Conservation (phyloP, 73 alveolate species). For the Tetrahymena borealis region DNA sequence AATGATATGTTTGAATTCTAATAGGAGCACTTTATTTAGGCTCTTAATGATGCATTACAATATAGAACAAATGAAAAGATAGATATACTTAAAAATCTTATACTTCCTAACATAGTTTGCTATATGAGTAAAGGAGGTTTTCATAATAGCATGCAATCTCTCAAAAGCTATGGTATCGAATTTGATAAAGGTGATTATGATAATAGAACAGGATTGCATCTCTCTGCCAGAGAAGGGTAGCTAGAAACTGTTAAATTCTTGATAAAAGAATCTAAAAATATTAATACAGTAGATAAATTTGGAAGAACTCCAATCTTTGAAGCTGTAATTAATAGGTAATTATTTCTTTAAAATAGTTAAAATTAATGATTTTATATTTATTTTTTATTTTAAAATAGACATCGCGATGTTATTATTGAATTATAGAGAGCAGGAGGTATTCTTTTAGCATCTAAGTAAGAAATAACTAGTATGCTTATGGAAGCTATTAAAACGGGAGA, state of each 20-base stretch:
- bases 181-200: slow-evolving; percentile 24
- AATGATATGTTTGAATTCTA: neutral
- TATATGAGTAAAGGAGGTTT: slow-evolving; percentile 12
- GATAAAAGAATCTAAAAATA: slow-evolving; percentile 9
- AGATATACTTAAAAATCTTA: slow-evolving; percentile 10
- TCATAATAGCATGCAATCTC: neutral
- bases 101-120: slow-evolving; percentile 35
- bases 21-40: slow-evolving; percentile 16
- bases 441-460: slow-evolving; percentile 13
- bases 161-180: neutral
- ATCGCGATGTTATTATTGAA: slow-evolving; percentile 5
- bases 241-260: slow-evolving; percentile 21
- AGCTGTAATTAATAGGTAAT: slow-evolving; percentile 9
- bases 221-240: slow-evolving; percentile 39
- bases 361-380: neutral
- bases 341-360: neutral
- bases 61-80: neutral
- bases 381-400: no score
- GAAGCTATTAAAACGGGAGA: slow-evolving; percentile 6
- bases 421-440: slow-evolving; percentile 10
- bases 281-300: slow-evolving; percentile 20
- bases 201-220: slow-evolving; percentile 35
- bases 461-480: slow-evolving; percentile 19
- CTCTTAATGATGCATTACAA: slow-evolving; percentile 20
- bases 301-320: slow-evolving; percentile 33